These are phyloP conservation scores for Quercus suber DNA, from an alignment of 306 rosid species.

Conservation along the genomic window DNA sequence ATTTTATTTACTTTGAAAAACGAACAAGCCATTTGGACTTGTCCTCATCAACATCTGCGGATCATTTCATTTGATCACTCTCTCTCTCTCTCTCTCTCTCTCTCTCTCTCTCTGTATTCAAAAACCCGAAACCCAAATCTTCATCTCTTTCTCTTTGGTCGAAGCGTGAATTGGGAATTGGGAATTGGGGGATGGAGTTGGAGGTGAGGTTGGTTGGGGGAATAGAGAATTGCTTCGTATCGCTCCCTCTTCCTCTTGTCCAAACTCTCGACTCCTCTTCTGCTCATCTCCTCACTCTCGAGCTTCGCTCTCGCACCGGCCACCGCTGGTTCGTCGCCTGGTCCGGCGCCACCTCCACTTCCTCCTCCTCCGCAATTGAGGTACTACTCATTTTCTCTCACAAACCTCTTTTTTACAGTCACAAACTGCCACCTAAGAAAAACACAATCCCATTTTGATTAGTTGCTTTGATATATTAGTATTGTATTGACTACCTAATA, in stretches of 20 bases:
- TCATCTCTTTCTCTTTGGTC: too few species aligned
- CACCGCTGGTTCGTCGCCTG: slow-evolving; percentile 71
- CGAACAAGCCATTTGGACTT: too few species aligned
- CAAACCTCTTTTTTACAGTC: not conserved
- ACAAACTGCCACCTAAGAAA: not conserved
- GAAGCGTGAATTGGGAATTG: too few species aligned
- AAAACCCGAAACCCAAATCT: too few species aligned
- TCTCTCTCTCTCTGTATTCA: too few species aligned
- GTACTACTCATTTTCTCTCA: slow-evolving; percentile 15
- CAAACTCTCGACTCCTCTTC: slow-evolving; percentile 61
- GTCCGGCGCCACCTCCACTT: slow-evolving; percentile 87
- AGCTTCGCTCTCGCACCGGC: slow-evolving; percentile 55
- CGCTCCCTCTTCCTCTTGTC: slow-evolving; percentile 69
- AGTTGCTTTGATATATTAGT: too few species aligned
- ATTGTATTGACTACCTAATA: too few species aligned
- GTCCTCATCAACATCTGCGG: too few species aligned
- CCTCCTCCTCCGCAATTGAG: slow-evolving; percentile 57
- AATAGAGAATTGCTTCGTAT: slow-evolving; percentile 65
- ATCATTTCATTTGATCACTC: too few species aligned
- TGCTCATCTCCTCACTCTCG: slow-evolving; percentile 58
- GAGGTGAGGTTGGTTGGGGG: slow-evolving; percentile 56
- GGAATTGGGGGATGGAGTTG: slow-evolving; percentile 44
- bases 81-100: too few species aligned
- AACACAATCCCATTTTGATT: not conserved
- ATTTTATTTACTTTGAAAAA: too few species aligned